Conservation (phyloP, 2,329 filamentous ascomycete genomes). For the Phyllosticta paracitricarpa region DNA sequence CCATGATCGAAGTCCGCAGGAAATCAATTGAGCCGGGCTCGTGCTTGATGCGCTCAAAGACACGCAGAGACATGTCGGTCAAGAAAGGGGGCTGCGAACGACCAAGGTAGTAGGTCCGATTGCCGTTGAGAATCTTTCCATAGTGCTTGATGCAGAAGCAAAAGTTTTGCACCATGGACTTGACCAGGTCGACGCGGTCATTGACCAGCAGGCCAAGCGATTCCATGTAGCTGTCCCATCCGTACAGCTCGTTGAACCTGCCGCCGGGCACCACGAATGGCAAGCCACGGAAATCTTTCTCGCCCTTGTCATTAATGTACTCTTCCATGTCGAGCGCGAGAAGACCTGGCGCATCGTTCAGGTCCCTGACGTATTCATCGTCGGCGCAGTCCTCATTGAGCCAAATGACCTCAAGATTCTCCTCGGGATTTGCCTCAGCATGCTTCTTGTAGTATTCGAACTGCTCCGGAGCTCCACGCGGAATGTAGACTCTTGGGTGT, state of each 20-base stretch:
- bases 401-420: constrained; percentile 76
- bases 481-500: constrained; percentile 84
- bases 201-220: constrained; percentile 81
- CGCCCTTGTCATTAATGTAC: constrained; percentile 53
- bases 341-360: constrained; percentile 81
- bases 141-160: constrained; percentile 98
- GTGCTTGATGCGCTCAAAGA: constrained; percentile 87
- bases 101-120: constrained; percentile 86
- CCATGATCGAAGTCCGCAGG: constrained; percentile 66
- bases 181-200: constrained; percentile 76
- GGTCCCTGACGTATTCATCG: constrained; percentile 66
- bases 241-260: constrained; percentile 95
- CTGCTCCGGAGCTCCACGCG: constrained; percentile 74
- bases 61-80: constrained; percentile 90
- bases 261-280: constrained; percentile 97
- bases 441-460: constrained; percentile 79
- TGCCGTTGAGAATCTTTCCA: constrained; percentile 96
- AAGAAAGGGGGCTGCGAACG: constrained; percentile 94
- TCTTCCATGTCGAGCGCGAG: constrained; percentile 85
- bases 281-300: constrained; percentile 64
- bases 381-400: constrained; percentile 65
- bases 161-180: constrained; percentile 92
- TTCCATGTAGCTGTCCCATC: constrained; percentile 99
- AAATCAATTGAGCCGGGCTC: constrained; percentile 74
- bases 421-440: constrained; percentile 67